A percentile compares a stretch with the other conserved stretches of the same genome.
Conservation (phyloP, 257 asterid genomes). For the Ophiorrhiza pumila region DNA sequence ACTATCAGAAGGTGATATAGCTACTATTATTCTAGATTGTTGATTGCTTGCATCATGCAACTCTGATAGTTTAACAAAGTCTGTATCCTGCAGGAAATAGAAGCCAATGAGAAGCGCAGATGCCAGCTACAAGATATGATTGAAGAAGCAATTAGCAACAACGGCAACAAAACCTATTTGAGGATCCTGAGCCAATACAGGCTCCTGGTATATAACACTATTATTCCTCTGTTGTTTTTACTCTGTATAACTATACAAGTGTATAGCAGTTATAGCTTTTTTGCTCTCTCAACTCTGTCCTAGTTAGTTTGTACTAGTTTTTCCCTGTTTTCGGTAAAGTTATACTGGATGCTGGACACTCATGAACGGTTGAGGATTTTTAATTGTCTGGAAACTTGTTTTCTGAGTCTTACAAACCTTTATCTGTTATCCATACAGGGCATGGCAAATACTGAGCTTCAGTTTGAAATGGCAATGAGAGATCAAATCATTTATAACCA, state of each 20-base stretch:
- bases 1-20: slow-evolving; percentile 66
- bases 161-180: slow-evolving; percentile 80
- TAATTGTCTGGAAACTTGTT: not conserved
- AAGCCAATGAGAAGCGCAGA: slow-evolving; percentile 74
- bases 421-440: slow-evolving; percentile 46
- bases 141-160: slow-evolving; percentile 80
- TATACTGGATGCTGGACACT: not conserved
- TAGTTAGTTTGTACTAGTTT: not conserved
- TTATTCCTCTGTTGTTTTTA: not conserved
- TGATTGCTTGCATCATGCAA: slow-evolving; percentile 1
- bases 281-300: not conserved
- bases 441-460: slow-evolving; percentile 83
- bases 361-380: not conserved
- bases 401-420: slow-evolving; percentile 15
- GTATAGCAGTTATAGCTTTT: not conserved
- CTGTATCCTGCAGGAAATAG: slow-evolving; percentile 63
- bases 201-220: slow-evolving; percentile 63
- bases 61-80: slow-evolving; percentile 17
- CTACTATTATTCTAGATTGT: slow-evolving; percentile 3
- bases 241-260: not conserved
- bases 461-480: slow-evolving; percentile 92
- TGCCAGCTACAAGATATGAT: slow-evolving; percentile 78
- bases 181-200: slow-evolving; percentile 89
- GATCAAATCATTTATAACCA: slow-evolving; percentile 83
- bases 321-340: not conserved